Conservation (phyloP, 2,329 filamentous ascomycete genomes). For the Ambrosiella beaveri region DNA sequence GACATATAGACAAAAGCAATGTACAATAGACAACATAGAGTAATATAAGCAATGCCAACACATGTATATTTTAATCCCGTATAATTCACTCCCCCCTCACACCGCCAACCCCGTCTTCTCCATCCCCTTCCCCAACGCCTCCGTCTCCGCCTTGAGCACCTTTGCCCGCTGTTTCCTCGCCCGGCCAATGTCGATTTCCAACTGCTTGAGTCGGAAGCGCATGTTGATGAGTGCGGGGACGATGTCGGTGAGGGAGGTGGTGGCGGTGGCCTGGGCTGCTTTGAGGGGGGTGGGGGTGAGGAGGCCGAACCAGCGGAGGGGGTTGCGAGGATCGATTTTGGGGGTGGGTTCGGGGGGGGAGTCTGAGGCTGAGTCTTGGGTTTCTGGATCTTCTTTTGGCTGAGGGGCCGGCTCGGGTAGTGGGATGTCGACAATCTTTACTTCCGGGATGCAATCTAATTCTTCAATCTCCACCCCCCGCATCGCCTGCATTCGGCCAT, state of each 20-base stretch:
- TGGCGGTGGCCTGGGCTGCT: slow-evolving; percentile 41
- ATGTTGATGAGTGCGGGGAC: slow-evolving; percentile 40
- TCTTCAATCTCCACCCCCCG: slow-evolving; percentile 22
- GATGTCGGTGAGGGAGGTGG: slow-evolving; percentile 36
- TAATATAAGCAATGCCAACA: too few relatives aligned
- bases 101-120: neutral
- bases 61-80: too few relatives aligned
- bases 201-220: slow-evolving; percentile 40
- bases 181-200: slow-evolving; percentile 53
- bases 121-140: neutral
- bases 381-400: slow-evolving; percentile 11
- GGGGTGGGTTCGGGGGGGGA: neutral
- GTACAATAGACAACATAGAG: too few relatives aligned
- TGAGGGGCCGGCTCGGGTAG: slow-evolving; percentile 10
- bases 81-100: too few relatives aligned
- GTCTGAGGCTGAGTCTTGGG: slow-evolving; percentile 3
- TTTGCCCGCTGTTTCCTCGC: slow-evolving; percentile 38
- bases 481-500: slow-evolving; percentile 52
- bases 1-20: too few relatives aligned
- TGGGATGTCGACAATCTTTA: neutral
- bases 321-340: slow-evolving; percentile 25
- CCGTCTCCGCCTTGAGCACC: slow-evolving; percentile 16
- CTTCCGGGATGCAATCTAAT: slow-evolving; percentile 3
- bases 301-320: slow-evolving; percentile 40
- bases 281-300: slow-evolving; percentile 35